Evolutionary conservation across 345 rosid species (phyloP).

Genomic region (Leavenworthia alabamica): DNA sequence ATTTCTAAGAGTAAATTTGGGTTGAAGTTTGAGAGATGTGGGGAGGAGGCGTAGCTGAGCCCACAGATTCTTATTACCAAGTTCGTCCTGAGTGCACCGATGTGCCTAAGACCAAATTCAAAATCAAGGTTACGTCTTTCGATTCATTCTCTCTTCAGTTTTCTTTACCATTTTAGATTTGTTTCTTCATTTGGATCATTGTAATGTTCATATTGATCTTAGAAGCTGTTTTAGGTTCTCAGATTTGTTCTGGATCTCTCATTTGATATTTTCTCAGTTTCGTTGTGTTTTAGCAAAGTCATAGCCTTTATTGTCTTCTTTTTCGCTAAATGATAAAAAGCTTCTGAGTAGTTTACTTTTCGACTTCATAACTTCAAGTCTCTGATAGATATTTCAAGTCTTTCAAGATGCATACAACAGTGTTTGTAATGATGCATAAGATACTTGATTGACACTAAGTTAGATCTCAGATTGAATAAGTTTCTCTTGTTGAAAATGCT

Average conservation of each 20-base stretch:
- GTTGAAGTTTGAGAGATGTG: slow-evolving; percentile 46
- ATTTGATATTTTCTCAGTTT: background rate
- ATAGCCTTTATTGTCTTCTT: background rate
- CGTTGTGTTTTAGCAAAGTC: background rate
- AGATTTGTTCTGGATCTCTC: background rate
- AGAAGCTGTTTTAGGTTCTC: background rate
- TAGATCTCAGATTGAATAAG: slow-evolving; percentile 1
- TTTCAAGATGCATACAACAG: background rate
- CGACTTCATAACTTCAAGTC: background rate
- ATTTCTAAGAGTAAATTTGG: background rate
- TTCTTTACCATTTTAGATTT: slow-evolving; percentile 12
- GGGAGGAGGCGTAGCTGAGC: slow-evolving; percentile 42
- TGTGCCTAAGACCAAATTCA: slow-evolving; percentile 79
- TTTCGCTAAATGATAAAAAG: background rate
- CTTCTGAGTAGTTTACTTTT: background rate
- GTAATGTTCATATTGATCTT: background rate
- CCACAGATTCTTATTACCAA: slow-evolving; percentile 79
- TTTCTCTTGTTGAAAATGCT: background rate
- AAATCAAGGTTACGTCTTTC: slow-evolving; percentile 76
- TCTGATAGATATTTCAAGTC: background rate
- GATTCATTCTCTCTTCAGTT: background rate
- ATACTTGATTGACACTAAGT: background rate
- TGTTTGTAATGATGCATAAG: background rate
- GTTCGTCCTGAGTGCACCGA: slow-evolving; percentile 88
- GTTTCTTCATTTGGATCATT: background rate